Conservation (phyloP, 1,139 yeast genomes). For the Pichia sp. region DNA sequence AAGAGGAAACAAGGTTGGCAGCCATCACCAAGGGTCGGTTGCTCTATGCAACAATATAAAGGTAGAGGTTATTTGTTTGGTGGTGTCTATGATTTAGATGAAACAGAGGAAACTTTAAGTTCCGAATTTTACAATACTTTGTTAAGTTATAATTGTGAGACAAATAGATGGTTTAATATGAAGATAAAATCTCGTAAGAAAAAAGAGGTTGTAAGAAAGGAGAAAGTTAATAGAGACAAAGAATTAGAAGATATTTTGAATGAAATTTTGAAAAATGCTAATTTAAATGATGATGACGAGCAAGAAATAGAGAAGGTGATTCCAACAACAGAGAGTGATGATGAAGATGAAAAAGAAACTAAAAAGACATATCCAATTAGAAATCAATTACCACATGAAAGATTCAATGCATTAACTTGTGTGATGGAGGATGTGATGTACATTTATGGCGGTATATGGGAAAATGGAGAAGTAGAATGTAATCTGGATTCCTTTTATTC, state of each 20-base stretch:
- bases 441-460: slow-evolving; percentile 91
- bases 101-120: slow-evolving; percentile 85
- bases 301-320: slow-evolving; percentile 29
- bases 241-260: slow-evolving; percentile 79
- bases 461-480: slow-evolving; percentile 78
- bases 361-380: slow-evolving; percentile 44
- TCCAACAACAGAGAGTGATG: slow-evolving; percentile 13
- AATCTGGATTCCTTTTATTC: slow-evolving; percentile 80
- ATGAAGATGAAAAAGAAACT: slow-evolving; percentile 33
- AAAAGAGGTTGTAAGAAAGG: slow-evolving; percentile 36
- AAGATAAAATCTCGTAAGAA: slow-evolving; percentile 58
- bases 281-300: slow-evolving; percentile 48
- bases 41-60: slow-evolving; percentile 81
- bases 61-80: slow-evolving; percentile 93
- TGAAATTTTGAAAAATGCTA: slow-evolving; percentile 61
- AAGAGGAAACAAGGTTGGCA: slow-evolving; percentile 82
- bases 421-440: slow-evolving; percentile 80
- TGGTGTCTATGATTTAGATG: slow-evolving; percentile 92
- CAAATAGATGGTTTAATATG: slow-evolving; percentile 83
- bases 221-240: slow-evolving; percentile 57
- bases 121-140: slow-evolving; percentile 78
- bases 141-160: slow-evolving; percentile 75
- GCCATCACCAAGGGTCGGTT: slow-evolving; percentile 92
- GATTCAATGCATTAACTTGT: slow-evolving; percentile 82
- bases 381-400: slow-evolving; percentile 70